A percentile compares a stretch with the other conserved stretches of the same genome.
Conservation (phyloP, 2,329 filamentous ascomycete genomes). For the Phaeosphaeriaceae sp. region DNA sequence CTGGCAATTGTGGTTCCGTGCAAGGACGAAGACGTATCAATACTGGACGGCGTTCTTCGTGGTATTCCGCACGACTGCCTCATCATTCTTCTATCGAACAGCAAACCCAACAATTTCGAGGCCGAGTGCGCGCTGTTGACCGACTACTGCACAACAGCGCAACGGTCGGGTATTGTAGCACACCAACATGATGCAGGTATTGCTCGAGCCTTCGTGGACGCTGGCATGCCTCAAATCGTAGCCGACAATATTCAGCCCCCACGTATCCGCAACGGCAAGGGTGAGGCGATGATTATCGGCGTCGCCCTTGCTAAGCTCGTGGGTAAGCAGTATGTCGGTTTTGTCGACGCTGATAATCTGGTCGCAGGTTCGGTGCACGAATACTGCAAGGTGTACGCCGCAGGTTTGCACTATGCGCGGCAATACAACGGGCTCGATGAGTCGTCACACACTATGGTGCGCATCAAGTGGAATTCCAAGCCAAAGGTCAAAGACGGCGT, state of each 20-base stretch:
- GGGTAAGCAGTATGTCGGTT: conserved; percentile 13
- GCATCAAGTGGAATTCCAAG: conserved; percentile 27
- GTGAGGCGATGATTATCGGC: conserved; percentile 25
- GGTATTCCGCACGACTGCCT: conserved; percentile 22
- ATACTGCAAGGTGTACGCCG: conserved; percentile 25
- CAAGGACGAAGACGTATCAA: conserved; percentile 20
- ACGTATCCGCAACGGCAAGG: conserved; percentile 20
- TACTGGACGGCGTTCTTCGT: conserved; percentile 19
- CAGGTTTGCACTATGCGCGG: conserved; percentile 15
- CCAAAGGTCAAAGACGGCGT: conserved; percentile 16
- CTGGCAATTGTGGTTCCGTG: conserved; percentile 21
- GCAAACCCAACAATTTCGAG: conserved; percentile 8
- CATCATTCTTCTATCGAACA: conserved; percentile 23
- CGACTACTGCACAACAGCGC: conserved; percentile 4
- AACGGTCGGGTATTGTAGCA: conserved; percentile 8
- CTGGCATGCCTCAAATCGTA: conserved; percentile 12
- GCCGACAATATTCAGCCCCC: neutral
- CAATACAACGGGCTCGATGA: neutral
- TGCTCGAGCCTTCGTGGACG: conserved; percentile 12
- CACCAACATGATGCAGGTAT: conserved; percentile 18
- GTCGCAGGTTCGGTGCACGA: conserved; percentile 22
- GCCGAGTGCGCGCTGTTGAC: conserved; percentile 11
- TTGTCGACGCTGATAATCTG: conserved; percentile 26
- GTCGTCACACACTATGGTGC: conserved; percentile 17
- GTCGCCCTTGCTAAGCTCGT: conserved; percentile 14